Evolutionary conservation across 305 asterid genomes (phyloP), one percentile per base, ranked within the genome.

Genomic region (Andrographis paniculata): DNA sequence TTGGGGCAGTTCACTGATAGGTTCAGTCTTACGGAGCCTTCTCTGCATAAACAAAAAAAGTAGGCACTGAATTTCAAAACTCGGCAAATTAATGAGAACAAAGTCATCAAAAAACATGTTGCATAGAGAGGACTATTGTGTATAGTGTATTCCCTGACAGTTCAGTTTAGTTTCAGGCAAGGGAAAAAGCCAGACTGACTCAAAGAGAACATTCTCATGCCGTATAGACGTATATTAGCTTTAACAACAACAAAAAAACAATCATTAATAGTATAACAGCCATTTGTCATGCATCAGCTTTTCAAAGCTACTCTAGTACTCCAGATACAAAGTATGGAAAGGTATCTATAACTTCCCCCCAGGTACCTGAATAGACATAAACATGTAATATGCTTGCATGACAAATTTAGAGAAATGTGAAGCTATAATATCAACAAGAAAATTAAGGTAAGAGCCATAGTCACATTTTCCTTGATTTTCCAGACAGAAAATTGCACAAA

Each of bases 41-140:
- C 54, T 71, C 96, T 83, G 91, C 77, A 61, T 33, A 68, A 66
- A 22, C 48, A 58, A n/a, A n/a, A n/a, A n/a, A 31, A 20, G 28
- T 35, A 36, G 14, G 18, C 44, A 47, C 30, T 33, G 35, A 33
- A 40, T 17, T 24, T 47, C 18, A 44, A 19, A 41, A 31, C 30
- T 4, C 6, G 8, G 4, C 30, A 48, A 18, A 8, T 24, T 6
- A 33, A 20, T 17, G 45, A 42, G 35, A 13, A 35, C n/a, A n/a
- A n/a, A n/a, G n/a, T n/a, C n/a, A n/a, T n/a, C n/a, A n/a, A n/a
- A n/a, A n/a, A n/a, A n/a, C n/a, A n/a, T n/a, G n/a, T n/a, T n/a
- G n/a, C n/a, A n/a, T n/a, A n/a, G n/a, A n/a, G n/a, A n/a, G n/a
- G n/a, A n/a, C n/a, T n/a, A 19, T 30, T 10, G 24, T 20, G 24